Evolutionary conservation across 164 flowering plant species (phyloP), one percentile per base, ranked within the genome.

Genomic region (Paratinospora sagittata): DNA sequence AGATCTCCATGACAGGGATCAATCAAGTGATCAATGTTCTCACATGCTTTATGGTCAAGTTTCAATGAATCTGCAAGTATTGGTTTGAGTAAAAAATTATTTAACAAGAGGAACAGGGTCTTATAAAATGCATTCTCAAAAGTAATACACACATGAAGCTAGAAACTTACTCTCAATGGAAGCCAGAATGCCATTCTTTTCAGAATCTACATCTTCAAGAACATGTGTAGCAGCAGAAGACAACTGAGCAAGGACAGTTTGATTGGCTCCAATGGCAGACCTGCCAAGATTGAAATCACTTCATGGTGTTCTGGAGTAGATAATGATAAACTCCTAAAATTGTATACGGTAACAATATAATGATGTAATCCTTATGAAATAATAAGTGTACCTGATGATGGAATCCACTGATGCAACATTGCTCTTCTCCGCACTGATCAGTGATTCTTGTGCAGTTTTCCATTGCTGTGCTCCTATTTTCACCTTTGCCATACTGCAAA

Each of bases 21-120:
- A 49, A 89, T 82, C 84, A 87, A 86, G 63, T 94, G 85, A 73
- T 86, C 88, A 65, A 92, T 87, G 77, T 88, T 95, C 41, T 70
- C 80, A 62, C 90, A 76, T 63, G 99, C 99, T 67, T 96, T 96
- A 63, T 84, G 89, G 81, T 96, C 99, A 67, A 96, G 95, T 79
- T 92, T 85, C 73, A 96, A 80, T 23, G 97, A 84, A 83, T 88
- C 99, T 96, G 61, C 61, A 17, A 55, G 61, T 55, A n/a, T 1
- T 9, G 10, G 61, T 55, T 55, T n/a, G 2, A 55, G 61, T 55
- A 43, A 10, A 43, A 43, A 43, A 16, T 14, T 52, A 52, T 21
- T 6, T 4, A 2, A 14, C 3, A 16, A 21, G 26, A 55, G 61
- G 2, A 1, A 4, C 24, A 19, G 26, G 10, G 9, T 55, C 24